Conservation (phyloP, 352 stramenopile species). For the Pythium brassicae region DNA sequence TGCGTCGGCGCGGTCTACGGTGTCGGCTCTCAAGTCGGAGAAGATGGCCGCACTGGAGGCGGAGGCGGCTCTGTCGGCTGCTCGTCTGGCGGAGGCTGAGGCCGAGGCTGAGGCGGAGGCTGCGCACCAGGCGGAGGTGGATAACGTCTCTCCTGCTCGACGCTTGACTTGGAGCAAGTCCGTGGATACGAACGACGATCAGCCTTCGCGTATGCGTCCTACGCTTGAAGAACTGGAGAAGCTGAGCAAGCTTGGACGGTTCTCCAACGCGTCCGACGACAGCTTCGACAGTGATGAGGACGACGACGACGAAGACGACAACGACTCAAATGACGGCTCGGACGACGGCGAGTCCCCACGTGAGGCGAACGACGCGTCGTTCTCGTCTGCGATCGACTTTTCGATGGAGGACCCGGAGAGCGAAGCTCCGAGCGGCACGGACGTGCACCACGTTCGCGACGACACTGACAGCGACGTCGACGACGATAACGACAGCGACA, state of each 20-base stretch:
- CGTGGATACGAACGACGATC: background rate
- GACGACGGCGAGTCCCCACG: background rate
- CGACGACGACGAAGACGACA: slow-evolving; percentile 9
- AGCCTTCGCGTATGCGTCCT: slow-evolving; percentile 3
- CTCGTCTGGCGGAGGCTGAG: slow-evolving; percentile 4
- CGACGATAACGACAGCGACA: slow-evolving; percentile 2
- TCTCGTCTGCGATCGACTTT: background rate
- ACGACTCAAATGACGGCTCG: background rate
- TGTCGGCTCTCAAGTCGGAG: slow-evolving; percentile 7
- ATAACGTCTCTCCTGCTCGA: background rate
- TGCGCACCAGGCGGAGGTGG: slow-evolving; percentile 1
- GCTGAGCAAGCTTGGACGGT: slow-evolving; percentile 12
- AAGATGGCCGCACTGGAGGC: slow-evolving; percentile 2
- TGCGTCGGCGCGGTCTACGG: slow-evolving; percentile 11
- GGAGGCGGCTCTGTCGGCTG: background rate
- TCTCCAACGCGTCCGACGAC: slow-evolving; percentile 12
- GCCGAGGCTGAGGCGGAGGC: slow-evolving; percentile 15
- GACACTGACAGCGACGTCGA: slow-evolving; percentile 11
- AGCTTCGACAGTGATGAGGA: slow-evolving; percentile 11
- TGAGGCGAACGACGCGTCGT: background rate
- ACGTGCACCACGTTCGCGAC: slow-evolving; percentile 1
- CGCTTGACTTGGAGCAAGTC: background rate
- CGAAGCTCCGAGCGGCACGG: background rate
- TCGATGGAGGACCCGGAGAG: background rate
- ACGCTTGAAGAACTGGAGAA: slow-evolving; percentile 16